These are phyloP conservation scores for Danielia reshetovae DNA, from an alignment of 805 yeast genomes.

Conservation along the genomic window DNA sequence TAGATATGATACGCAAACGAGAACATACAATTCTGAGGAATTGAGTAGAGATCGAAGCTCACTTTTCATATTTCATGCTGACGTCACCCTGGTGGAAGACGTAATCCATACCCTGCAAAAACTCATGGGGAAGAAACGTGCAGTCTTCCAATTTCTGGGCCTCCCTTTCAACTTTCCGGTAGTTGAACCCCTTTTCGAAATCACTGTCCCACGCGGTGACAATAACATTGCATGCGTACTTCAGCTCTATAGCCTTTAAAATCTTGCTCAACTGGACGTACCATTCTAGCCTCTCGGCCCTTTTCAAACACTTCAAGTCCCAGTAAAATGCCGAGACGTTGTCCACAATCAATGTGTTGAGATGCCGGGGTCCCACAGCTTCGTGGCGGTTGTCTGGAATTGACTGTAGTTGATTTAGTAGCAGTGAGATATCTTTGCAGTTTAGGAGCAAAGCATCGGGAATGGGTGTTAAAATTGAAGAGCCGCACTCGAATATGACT, in stretches of 20 bases:
- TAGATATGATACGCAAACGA: no score
- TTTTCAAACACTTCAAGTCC: slow-evolving; percentile 18
- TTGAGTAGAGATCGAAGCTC: no score
- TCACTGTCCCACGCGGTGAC: slow-evolving; percentile 26
- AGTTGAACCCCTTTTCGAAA: slow-evolving; percentile 30
- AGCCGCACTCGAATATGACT: no score
- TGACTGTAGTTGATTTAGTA: slow-evolving; percentile 2
- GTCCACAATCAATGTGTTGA: slow-evolving; percentile 24
- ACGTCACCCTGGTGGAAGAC: not conserved
- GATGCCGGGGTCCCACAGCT: slow-evolving; percentile 1
- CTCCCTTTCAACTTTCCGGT: not conserved
- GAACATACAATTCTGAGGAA: no score
- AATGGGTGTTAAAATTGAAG: no score
- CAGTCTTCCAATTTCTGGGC: slow-evolving; percentile 3
- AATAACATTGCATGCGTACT: slow-evolving; percentile 25
- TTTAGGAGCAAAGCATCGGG: not conserved
- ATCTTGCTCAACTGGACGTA: slow-evolving; percentile 14
- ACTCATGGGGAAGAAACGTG: slow-evolving; percentile 9
- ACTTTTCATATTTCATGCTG: no score
- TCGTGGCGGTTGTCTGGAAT: slow-evolving; percentile 2
- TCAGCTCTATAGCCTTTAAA: slow-evolving; percentile 11
- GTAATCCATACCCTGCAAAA: slow-evolving; percentile 1
- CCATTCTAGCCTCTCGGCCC: slow-evolving; percentile 6
- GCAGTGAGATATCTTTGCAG: not conserved
- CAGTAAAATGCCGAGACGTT: slow-evolving; percentile 35